Base-by-base conservation (phyloP, 2,329 filamentous ascomycete species). In the Xylaria arbuscula region DNA sequence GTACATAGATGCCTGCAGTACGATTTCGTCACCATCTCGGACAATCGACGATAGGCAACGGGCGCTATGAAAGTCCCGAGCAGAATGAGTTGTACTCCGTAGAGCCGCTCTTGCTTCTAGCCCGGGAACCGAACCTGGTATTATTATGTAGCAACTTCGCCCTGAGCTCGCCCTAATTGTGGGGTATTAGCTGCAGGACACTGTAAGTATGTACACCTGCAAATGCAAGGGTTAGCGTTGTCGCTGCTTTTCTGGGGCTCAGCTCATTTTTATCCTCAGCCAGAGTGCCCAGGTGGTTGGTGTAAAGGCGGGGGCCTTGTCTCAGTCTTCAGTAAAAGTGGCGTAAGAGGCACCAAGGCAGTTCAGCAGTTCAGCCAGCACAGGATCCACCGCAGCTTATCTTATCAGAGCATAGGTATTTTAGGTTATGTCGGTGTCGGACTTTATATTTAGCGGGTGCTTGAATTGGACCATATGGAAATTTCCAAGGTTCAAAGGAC, bases 371-470 rank as follows among this genome's bases (percentile, higher is more conserved):
- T 5, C 28, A 28, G 28, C 28, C 28, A 28, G 5, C 5, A 11
- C 3, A 53, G 15, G 10, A 8, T 15, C 28, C 50, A 34, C 22
- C n/a, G 10, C 3, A 42, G 8, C 47, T 60, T 61, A 63, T 67
- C 64, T 63, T 63, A 67, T 63, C 64, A 38, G 57, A 6, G 28
- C 7, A 22, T 13, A 40, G 9, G 5, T 4, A 8, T 34, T 6
- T 28, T 24, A n/a, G 22, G 54, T 24, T 22, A n/a, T 36, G 38
- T 67, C 69, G 67, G 69, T 45, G 13, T 67, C 70, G 70, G 70
- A 72, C 63, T 72, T 72, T 58, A 51, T 61, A 68, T 72, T 72
- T 51, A 64, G 68, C 70, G 70, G 45, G 53, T 19, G 24, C 24
- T 19, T 59, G 7, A n/a, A 45, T 56, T 10, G n/a, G 51, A 59